Conservation (phyloP, 176 grass and related monocot species). For the sorghum (Sorghum bicolor) region Sorghum_bicolor_NCBIv3 NC_012870.2:6896001-6896500, state of each 20-base stretch:
- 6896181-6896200: conserved; percentile 61
- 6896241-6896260: neutral
- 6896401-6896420: neutral
- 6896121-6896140: conserved; percentile 41
- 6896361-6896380: neutral
- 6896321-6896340: neutral
- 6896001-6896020: conserved; percentile 72
- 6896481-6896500: neutral
- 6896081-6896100: conserved; percentile 20
- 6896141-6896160: conserved; percentile 96
- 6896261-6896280: neutral
- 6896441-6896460: neutral
- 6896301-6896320: neutral
- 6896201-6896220: conserved; percentile 10
- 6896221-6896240: conserved; percentile 12
- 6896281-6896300: conserved; percentile 9
- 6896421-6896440: neutral
- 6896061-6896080: conserved; percentile 31
- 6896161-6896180: conserved; percentile 84
- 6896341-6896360: conserved; percentile 8
- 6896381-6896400: neutral
- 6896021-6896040: conserved; percentile 49
- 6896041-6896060: conserved; percentile 74
- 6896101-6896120: conserved; percentile 32
- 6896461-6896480: neutral